These are phyloP conservation scores for Polytrichum formosum DNA, from an alignment of 225 moss, liverwort and hornwort species.

Conservation along the genomic window DNA sequence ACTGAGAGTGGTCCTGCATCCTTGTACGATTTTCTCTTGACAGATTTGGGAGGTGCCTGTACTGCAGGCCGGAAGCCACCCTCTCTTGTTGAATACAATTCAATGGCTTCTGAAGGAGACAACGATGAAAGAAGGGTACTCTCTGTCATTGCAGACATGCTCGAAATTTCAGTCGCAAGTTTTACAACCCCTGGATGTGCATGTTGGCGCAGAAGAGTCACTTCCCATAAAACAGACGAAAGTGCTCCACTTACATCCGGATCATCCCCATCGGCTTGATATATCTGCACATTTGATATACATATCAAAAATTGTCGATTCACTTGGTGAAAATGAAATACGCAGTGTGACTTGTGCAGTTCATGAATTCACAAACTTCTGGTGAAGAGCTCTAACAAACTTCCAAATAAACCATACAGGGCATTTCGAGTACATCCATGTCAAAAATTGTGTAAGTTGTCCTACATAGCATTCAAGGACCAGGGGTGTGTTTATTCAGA, in stretches of 20 bases:
- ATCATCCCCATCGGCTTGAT: slow-evolving; percentile 50
- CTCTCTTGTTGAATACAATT: slow-evolving; percentile 31
- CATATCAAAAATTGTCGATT: neutral
- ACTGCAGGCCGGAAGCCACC: slow-evolving; percentile 38
- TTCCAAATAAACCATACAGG: no score
- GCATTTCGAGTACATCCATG: no score
- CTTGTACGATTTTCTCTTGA: slow-evolving; percentile 21
- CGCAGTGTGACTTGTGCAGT: no score
- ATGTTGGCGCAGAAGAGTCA: slow-evolving; percentile 48
- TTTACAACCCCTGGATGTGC: slow-evolving; percentile 53
- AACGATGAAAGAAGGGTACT: slow-evolving; percentile 39
- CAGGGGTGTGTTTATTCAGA: no score
- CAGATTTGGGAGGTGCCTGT: slow-evolving; percentile 26
- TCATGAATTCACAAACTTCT: no score
- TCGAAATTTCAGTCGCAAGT: slow-evolving; percentile 43
- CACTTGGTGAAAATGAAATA: neutral
- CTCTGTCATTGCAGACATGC: slow-evolving; percentile 44
- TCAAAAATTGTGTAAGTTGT: no score
- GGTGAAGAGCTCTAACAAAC: no score
- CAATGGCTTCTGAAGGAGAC: slow-evolving; percentile 46
- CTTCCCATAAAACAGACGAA: slow-evolving; percentile 68
- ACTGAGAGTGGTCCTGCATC: slow-evolving; percentile 21
- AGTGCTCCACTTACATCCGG: slow-evolving; percentile 77
- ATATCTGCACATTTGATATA: slow-evolving; percentile 32
- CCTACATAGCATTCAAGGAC: no score